Evolutionary conservation across 2,329 filamentous ascomycete genomes (phyloP).

Genomic region (Coniochaeta ligniaria): DNA sequence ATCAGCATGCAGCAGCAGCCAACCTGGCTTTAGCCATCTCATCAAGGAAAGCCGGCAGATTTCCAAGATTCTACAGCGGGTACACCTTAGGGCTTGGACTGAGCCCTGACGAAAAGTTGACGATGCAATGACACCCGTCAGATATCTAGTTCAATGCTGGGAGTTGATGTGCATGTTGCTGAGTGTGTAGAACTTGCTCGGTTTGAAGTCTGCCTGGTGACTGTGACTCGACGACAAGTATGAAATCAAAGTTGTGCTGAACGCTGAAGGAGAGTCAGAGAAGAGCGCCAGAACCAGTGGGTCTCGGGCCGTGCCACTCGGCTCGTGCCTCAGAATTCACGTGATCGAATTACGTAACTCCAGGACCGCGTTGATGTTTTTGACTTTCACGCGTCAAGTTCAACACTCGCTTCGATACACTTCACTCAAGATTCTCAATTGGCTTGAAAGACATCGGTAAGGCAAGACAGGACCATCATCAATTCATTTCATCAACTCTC

Average conservation of each 20-base stretch:
- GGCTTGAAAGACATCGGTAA: no score
- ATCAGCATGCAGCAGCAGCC: slow-evolving; percentile 1
- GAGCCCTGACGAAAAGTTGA: not conserved
- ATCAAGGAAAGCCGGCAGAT: not conserved
- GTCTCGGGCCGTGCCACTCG: not conserved
- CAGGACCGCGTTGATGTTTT: not conserved
- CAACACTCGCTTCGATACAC: no score
- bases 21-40: not conserved
- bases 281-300: not conserved
- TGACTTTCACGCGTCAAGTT: no score
- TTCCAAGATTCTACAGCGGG: not conserved
- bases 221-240: not conserved
- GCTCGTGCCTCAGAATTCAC: not conserved
- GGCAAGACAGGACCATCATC: not conserved
- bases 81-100: not conserved
- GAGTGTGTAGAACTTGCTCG: no score
- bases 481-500: not conserved
- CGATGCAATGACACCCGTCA: not conserved
- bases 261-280: no score
- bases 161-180: no score
- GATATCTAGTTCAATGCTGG: not conserved
- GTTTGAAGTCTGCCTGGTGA: not conserved
- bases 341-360: not conserved
- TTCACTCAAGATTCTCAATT: no score
- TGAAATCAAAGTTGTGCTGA: no score